Conservation (phyloP, 2,329 filamentous ascomycete species). For the Talaromyces sp. region DNA sequence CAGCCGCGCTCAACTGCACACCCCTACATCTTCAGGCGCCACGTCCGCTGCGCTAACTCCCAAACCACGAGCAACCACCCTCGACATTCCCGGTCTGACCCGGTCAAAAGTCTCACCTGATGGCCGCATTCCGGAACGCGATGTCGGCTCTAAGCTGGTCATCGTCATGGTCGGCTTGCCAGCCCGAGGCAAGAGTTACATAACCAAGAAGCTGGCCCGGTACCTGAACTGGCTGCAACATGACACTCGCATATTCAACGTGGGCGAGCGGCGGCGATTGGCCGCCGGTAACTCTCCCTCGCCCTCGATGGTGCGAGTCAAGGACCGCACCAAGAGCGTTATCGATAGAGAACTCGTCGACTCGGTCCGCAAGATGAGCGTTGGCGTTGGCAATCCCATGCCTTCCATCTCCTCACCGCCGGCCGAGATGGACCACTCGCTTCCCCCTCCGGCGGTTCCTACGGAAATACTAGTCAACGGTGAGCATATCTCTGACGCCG, state of each 20-base stretch:
- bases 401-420: conserved; percentile 14
- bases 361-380: conserved; percentile 41
- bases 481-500: conserved; percentile 22
- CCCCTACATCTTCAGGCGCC: conserved; percentile 53
- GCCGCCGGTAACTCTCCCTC: conserved; percentile 55
- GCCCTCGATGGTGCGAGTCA: conserved; percentile 13
- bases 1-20: conserved; percentile 66
- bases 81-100: conserved; percentile 95
- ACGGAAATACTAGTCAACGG: conserved; percentile 58
- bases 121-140: conserved; percentile 85
- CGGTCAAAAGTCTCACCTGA: conserved; percentile 93
- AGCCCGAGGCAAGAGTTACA: conserved; percentile 94
- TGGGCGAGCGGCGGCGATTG: conserved; percentile 82
- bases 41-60: conserved; percentile 54
- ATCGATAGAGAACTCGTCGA: conserved; percentile 40
- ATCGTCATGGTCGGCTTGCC: conserved; percentile 98
- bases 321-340: conserved; percentile 21
- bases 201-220: conserved; percentile 94
- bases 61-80: conserved; percentile 80
- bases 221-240: conserved; percentile 98
- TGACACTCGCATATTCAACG: conserved; percentile 94
- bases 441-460: conserved; percentile 39
- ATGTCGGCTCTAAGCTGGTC: conserved; percentile 93
- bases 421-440: conserved; percentile 25
- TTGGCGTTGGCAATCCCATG: conserved; percentile 27